A percentile compares a stretch with the other conserved stretches of the same genome.
phyloP scores from a whole-genome alignment of 345 rosid species.

The Hevea brasiliensis region DNA sequence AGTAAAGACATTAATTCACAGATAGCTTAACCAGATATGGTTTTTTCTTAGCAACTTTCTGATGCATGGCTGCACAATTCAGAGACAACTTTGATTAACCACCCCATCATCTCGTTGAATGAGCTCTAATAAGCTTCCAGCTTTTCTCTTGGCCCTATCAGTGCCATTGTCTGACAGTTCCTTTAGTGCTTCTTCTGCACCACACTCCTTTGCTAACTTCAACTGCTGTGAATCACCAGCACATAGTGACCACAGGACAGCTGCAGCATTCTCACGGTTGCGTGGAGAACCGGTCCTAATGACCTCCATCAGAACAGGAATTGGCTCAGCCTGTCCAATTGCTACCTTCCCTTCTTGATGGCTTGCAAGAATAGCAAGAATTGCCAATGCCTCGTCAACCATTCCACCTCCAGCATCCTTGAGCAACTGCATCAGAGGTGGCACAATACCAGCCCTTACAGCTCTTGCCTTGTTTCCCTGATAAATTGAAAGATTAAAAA shows the following conservation, averaged over 20 bases:
- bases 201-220: constrained; percentile 59
- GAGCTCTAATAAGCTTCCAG: constrained; percentile 70
- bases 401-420: constrained; percentile 94
- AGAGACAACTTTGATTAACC: constrained; percentile 21
- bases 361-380: constrained; percentile 84
- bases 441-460: constrained; percentile 82
- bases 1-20: not conserved
- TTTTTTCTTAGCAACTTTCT: not conserved
- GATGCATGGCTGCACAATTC: not conserved
- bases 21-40: not conserved
- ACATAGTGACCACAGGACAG: constrained; percentile 83
- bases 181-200: constrained; percentile 73
- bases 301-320: constrained; percentile 74
- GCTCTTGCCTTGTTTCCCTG: constrained; percentile 99
- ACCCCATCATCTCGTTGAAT: constrained; percentile 50
- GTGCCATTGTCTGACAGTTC: constrained; percentile 85
- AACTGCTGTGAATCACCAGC: constrained; percentile 62
- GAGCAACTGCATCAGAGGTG: constrained; percentile 64
- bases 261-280: constrained; percentile 87
- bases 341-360: constrained; percentile 86
- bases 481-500: constrained; percentile 86
- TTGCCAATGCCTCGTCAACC: constrained; percentile 92
- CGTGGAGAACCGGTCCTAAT: constrained; percentile 87
- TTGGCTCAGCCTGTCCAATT: constrained; percentile 69
- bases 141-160: constrained; percentile 97